These are phyloP conservation scores for Mycena epipterygia DNA, from an alignment of 768 basidiomycete genomes.

Conservation along the genomic window DNA sequence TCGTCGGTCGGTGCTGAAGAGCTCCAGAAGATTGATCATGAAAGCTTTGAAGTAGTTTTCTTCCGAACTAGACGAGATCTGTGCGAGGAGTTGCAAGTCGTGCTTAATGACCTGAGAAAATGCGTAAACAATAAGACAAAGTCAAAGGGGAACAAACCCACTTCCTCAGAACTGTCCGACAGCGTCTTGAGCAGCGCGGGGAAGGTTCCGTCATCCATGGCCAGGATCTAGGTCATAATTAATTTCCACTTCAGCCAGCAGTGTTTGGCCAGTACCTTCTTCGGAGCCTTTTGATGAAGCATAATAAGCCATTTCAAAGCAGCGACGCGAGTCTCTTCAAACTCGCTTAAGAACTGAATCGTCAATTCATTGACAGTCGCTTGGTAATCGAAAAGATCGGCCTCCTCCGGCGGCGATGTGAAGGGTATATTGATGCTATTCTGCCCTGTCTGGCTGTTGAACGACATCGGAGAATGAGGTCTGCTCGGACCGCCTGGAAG, in stretches of 20 bases:
- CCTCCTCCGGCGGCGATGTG: conserved; percentile 57
- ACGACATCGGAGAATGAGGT: conserved; percentile 73
- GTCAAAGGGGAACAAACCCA: conserved; percentile 42
- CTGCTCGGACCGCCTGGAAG: conserved; percentile 57
- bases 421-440: conserved; percentile 47
- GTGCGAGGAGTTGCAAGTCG: conserved; percentile 94
- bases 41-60: conserved; percentile 96
- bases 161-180: conserved; percentile 97
- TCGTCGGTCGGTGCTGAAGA: conserved; percentile 95
- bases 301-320: conserved; percentile 98
- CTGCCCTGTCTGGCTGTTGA: conserved; percentile 56
- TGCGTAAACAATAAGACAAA: background rate
- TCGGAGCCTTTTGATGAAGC: conserved; percentile 98
- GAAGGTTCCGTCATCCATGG: conserved; percentile 97
- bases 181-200: conserved; percentile 95
- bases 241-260: background rate
- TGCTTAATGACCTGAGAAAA: conserved; percentile 88
- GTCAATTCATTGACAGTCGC: conserved; percentile 94
- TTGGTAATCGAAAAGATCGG: conserved; percentile 91
- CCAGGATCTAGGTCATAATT: conserved; percentile 75
- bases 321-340: conserved; percentile 95
- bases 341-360: conserved; percentile 94
- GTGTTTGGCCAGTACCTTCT: conserved; percentile 71
- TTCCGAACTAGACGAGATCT: conserved; percentile 96
- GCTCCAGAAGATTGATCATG: conserved; percentile 93